phyloP scores from a whole-genome alignment of 352 stramenopile genomes.

The Blastocystis sp. region DNA sequence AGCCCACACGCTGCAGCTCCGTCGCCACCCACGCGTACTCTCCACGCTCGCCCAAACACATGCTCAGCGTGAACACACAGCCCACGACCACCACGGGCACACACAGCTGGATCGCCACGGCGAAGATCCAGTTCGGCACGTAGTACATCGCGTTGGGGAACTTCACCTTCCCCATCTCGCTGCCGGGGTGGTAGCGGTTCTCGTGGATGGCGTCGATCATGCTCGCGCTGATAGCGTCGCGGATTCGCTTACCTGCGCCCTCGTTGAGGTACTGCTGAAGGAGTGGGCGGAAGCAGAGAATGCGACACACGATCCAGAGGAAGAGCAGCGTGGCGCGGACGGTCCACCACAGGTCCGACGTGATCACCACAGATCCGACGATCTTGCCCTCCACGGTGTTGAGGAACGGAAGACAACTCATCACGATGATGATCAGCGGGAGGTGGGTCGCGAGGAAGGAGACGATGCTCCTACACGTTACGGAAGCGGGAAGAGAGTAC shows the following conservation, averaged over 20 bases:
- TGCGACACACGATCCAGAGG: constrained; percentile 6
- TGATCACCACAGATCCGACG: constrained; percentile 6
- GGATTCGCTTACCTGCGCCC: not conserved
- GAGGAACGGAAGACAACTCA: not conserved
- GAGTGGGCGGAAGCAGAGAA: constrained; percentile 6
- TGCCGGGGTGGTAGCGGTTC: constrained; percentile 9
- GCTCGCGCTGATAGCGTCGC: constrained; percentile 7
- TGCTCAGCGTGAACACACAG: not conserved
- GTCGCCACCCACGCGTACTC: not conserved
- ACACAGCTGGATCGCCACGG: constrained; percentile 10
- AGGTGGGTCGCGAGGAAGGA: constrained; percentile 17
- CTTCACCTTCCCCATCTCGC: not conserved
- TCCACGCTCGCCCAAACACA: not conserved
- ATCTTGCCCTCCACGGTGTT: not conserved
- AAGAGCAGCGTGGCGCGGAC: not conserved
- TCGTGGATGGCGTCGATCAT: constrained; percentile 51
- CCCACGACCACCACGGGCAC: constrained; percentile 35
- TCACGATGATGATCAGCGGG: constrained; percentile 22
- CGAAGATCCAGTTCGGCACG: not conserved
- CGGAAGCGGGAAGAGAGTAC: too few relatives aligned
- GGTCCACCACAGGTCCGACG: constrained; percentile 19
- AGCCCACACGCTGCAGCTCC: not conserved
- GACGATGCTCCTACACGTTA: too few relatives aligned
- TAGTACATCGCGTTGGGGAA: constrained; percentile 54
- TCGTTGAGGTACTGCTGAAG: constrained; percentile 29